These are phyloP conservation scores for Aspergillus pseudoglaucus DNA, from an alignment of 2,329 filamentous ascomycete species.

Conservation along the genomic window DNA sequence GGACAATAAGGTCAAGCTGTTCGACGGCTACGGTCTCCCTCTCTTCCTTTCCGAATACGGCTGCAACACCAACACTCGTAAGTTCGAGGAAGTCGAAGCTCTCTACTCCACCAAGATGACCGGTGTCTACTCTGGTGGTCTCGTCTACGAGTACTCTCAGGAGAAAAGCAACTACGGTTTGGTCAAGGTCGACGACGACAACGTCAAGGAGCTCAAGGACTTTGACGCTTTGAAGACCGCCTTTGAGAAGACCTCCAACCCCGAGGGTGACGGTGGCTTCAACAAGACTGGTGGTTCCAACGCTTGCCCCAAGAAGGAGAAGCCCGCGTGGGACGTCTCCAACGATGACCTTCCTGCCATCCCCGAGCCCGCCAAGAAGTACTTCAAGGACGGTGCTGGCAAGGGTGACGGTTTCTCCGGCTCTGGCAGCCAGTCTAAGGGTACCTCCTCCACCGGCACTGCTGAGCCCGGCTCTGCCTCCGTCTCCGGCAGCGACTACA, in stretches of 20 bases:
- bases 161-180: slow-evolving; percentile 77
- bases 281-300: slow-evolving; percentile 48
- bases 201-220: slow-evolving; percentile 54
- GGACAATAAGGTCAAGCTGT: slow-evolving; percentile 83
- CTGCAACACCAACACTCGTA: slow-evolving; percentile 73
- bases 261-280: slow-evolving; percentile 54
- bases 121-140: slow-evolving; percentile 82
- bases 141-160: slow-evolving; percentile 94
- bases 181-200: slow-evolving; percentile 55
- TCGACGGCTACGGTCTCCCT: slow-evolving; percentile 76
- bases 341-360: slow-evolving; percentile 51
- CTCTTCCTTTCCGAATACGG: slow-evolving; percentile 96
- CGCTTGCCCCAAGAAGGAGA: slow-evolving; percentile 48
- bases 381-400: slow-evolving; percentile 54
- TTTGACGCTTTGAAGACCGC: slow-evolving; percentile 53
- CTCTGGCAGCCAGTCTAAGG: slow-evolving; percentile 50
- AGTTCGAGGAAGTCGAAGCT: slow-evolving; percentile 71
- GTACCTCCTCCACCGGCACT: slow-evolving; percentile 43
- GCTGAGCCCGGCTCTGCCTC: slow-evolving; percentile 46
- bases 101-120: slow-evolving; percentile 84
- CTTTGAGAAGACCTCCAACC: slow-evolving; percentile 45
- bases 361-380: slow-evolving; percentile 49
- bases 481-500: slow-evolving; percentile 8
- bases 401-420: slow-evolving; percentile 51
- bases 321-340: slow-evolving; percentile 52